Conservation (phyloP, 768 basidiomycete genomes). For the Candolleomyces eurysporus region DNA sequence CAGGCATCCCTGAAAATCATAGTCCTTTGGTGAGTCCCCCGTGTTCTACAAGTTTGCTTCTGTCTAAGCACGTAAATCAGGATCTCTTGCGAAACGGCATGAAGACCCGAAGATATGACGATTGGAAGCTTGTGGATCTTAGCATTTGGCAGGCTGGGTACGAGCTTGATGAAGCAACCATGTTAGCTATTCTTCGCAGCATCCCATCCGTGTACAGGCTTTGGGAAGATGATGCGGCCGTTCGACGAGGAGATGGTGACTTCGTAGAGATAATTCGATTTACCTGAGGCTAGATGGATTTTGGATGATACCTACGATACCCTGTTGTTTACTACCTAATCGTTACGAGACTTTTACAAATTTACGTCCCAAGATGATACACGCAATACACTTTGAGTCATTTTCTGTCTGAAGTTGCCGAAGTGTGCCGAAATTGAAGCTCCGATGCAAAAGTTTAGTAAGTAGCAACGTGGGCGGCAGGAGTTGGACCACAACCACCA, state of each 20-base stretch:
- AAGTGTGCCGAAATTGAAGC: not conserved
- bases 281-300: not conserved
- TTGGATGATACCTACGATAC: no score
- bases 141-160: slow-evolving; percentile 35
- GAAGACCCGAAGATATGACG: slow-evolving; percentile 22
- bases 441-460: not conserved
- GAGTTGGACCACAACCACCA: slow-evolving; percentile 3
- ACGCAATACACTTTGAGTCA: no score
- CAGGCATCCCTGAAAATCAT: slow-evolving; percentile 12
- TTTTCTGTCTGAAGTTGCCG: not conserved
- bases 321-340: no score
- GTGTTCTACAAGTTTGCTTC: no score
- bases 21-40: no score
- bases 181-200: slow-evolving; percentile 26
- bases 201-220: slow-evolving; percentile 36
- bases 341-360: no score
- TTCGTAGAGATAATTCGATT: not conserved
- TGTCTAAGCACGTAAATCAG: slow-evolving; percentile 7
- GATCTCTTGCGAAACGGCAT: slow-evolving; percentile 25
- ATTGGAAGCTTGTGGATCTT: slow-evolving; percentile 37
- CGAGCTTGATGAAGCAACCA: slow-evolving; percentile 27
- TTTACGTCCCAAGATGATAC: no score
- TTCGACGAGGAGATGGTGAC: no score
- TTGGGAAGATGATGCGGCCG: slow-evolving; percentile 20
- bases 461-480: not conserved